phyloP scores from a whole-genome alignment of 192 early-diverging fungal species.

The Podila verticillata region DNA sequence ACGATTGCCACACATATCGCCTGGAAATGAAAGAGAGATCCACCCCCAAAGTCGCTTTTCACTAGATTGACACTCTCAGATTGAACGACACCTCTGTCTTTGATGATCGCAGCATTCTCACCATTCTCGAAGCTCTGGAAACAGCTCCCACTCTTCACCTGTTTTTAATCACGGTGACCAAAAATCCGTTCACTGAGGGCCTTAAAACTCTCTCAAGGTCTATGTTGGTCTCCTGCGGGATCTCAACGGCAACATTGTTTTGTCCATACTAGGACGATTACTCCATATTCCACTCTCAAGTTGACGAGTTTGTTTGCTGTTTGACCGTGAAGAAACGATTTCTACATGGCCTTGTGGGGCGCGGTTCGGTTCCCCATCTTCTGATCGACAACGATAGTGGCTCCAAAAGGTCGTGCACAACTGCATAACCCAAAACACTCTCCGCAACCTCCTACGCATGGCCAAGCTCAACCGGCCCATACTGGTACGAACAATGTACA shows the following conservation, averaged over 20 bases:
- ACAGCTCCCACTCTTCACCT: background rate
- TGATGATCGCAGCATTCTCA: background rate
- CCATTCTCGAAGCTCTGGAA: background rate
- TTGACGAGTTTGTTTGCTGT: background rate
- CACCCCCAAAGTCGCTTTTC: background rate
- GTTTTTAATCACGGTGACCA: background rate
- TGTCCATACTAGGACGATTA: too few relatives aligned
- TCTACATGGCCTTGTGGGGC: background rate
- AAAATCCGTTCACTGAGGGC: background rate
- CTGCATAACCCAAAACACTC: slow-evolving; percentile 1
- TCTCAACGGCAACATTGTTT: too few relatives aligned
- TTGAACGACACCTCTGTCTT: background rate
- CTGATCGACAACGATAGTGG: background rate
- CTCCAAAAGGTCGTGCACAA: background rate
- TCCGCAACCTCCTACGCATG: background rate
- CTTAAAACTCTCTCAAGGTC: background rate
- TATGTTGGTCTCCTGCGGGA: too few relatives aligned
- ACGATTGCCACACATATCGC: background rate
- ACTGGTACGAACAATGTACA: background rate
- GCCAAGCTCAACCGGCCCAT: slow-evolving; percentile 1
- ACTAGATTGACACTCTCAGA: background rate
- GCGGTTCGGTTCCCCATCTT: background rate
- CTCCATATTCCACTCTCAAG: background rate
- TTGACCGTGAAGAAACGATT: background rate
- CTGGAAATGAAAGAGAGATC: background rate